Percentiles rank a stretch among this genome's conserved stretches.
Evolutionary conservation across 2,329 filamentous ascomycete species (phyloP).

Genomic region (Sporothrix inflata): DNA sequence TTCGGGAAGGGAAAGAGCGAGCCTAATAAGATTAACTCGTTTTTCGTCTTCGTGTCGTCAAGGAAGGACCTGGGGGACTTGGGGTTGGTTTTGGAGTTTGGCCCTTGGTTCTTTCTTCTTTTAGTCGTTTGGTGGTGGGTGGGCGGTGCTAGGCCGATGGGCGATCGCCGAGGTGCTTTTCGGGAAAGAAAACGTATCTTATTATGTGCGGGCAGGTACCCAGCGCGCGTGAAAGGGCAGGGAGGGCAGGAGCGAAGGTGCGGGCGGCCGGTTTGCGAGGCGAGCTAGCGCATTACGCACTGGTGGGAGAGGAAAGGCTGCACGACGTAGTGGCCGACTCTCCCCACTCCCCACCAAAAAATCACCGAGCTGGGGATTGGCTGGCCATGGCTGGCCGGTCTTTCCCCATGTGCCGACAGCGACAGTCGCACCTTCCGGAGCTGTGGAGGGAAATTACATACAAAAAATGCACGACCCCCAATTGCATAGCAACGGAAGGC

Average conservation of each 20-base stretch:
- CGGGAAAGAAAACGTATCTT: constrained; percentile 25
- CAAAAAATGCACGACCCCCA: background rate
- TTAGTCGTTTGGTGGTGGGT: constrained; percentile 4
- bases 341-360: constrained; percentile 23
- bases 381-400: background rate
- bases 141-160: constrained; percentile 21
- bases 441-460: background rate
- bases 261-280: background rate
- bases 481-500: constrained; percentile 1
- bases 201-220: constrained; percentile 11
- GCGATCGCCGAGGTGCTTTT: constrained; percentile 35
- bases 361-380: constrained; percentile 14
- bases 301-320: background rate
- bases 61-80: constrained; percentile 10
- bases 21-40: constrained; percentile 16
- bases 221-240: constrained; percentile 22
- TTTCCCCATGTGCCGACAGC: constrained; percentile 23
- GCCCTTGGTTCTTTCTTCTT: constrained; percentile 23
- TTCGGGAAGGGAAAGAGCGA: constrained; percentile 22
- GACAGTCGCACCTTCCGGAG: background rate
- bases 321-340: background rate
- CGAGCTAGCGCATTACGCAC: background rate
- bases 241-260: no score
- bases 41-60: constrained; percentile 17
- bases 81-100: constrained; percentile 22